A percentile compares a stretch with the other conserved stretches of the same genome.
phyloP scores from a whole-genome alignment of 345 rosid genomes.

The Diplotaxis tenuifolia region DNA sequence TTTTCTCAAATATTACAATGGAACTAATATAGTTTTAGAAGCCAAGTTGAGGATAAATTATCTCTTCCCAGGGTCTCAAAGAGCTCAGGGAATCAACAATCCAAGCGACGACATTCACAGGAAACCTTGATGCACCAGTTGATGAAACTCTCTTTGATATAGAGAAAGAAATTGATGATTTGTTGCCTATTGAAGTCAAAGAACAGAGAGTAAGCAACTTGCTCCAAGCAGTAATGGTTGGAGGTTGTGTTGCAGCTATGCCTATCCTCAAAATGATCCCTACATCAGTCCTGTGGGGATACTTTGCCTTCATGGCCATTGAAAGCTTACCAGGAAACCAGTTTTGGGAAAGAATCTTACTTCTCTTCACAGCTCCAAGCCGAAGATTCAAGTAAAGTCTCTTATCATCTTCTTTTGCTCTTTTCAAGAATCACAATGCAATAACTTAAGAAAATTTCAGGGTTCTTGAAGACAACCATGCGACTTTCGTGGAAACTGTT shows the following conservation, averaged over 20 bases:
- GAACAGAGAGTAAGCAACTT: slow-evolving; percentile 94
- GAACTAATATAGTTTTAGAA: not conserved
- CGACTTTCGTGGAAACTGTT: slow-evolving; percentile 86
- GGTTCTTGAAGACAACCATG: slow-evolving; percentile 79
- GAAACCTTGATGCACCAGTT: slow-evolving; percentile 75
- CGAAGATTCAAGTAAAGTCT: slow-evolving; percentile 78
- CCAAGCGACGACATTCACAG: slow-evolving; percentile 69
- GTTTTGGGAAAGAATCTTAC: slow-evolving; percentile 91
- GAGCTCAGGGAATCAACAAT: slow-evolving; percentile 87
- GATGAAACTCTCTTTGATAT: slow-evolving; percentile 83
- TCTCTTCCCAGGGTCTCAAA: slow-evolving; percentile 63
- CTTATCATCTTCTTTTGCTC: not conserved
- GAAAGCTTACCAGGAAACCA: slow-evolving; percentile 98
- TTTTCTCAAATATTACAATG: not conserved
- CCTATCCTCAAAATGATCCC: slow-evolving; percentile 91
- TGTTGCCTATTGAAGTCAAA: slow-evolving; percentile 86
- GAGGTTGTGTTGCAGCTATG: slow-evolving; percentile 89
- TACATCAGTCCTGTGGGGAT: slow-evolving; percentile 95
- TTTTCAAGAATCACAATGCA: not conserved
- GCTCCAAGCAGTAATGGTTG: slow-evolving; percentile 89
- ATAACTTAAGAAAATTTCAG: slow-evolving; percentile 37
- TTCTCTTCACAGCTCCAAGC: slow-evolving; percentile 91
- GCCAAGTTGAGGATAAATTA: not conserved
- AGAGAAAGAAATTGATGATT: slow-evolving; percentile 81
- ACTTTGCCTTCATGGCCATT: slow-evolving; percentile 96